Base-by-base conservation (phyloP, 1,139 yeast species). In the Taiozyma sp. region DNA sequence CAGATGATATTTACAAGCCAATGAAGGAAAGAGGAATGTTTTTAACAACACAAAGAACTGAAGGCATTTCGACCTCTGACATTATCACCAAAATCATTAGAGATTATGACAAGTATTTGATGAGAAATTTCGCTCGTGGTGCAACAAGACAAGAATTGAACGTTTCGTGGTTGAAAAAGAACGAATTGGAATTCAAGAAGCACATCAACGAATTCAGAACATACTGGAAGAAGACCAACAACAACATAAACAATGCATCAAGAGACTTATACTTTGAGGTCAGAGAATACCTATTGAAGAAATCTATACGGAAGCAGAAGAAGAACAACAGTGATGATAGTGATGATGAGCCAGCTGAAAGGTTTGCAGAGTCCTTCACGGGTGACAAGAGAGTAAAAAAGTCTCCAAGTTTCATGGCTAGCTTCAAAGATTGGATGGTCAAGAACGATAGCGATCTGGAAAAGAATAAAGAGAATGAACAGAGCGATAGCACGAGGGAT, bases 81-180 rank as follows among this genome's bases (percentile, higher is more conserved):
- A 93, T 93, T 57, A 93, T 93, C 63, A 91, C 98, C 54, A 89
- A 88, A 66, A 88, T 93, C 62, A 91, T 93, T 60, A 80, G 95
- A 61, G 98, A 93, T 70, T 93, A 93, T 69, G 99, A 93, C 74
- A 90, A 91, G 73, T 93, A 93, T 69, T 75, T 93, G 68, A 87
- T 91, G 93, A 81, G 99, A 67, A 93, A 93, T 70, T 93, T 93
- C 70, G 97, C 97, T 13, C 80, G 99, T 57, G 99, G 99, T 49
- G 98, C 97, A 10, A 88, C 97, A 3, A 80, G 99, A 65, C 89
- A 93, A 68, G 99, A 93, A 64, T 79, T 93, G 62, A 93, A 93
- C 66, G 98, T 93, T 26, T 87, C 96, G 46, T 93, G 99, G 98
- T 76, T 93, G 62, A 93, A 93, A 72, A 93, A 93, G 71, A 93